Evolutionary conservation across 2,329 filamentous ascomycete species (phyloP), one percentile per base, ranked within the genome.

Genomic region (Alternaria sp.): DNA sequence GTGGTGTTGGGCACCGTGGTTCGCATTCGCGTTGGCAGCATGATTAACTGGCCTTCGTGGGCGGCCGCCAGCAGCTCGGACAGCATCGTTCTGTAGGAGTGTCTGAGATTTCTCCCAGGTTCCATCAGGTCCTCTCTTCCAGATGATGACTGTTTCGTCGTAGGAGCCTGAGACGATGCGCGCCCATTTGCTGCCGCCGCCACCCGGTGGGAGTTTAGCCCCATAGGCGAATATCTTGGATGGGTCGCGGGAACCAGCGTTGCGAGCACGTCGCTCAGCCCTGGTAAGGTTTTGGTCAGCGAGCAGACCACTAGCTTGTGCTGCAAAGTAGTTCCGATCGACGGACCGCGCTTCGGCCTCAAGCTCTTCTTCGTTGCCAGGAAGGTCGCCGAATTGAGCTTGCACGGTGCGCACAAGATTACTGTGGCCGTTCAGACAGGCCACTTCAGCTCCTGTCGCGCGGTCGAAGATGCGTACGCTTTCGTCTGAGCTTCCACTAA

Each of bases 81-180:
- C 76, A 2, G 89, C 90, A 60, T 92, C 89, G 73, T 92, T 90
- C 75, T 96, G 92, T 40, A 89, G 86, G 10, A 97, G 83, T 45
- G 87, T 87, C 66, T 94, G 92, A 34, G 89, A 88, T 55, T 90
- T 88, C 67, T 89, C 89, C 94, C 95, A 98, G 27, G 91, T 87
- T 3, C 94, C 94, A 67, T 95, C 89, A 3, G 89, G 87, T 66
- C 96, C 91, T 63, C 92, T 90, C 68, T 92, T 90, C 95, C 95
- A 99, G 58, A 99, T 92, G 67, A 97, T 94, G 69, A 99, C 93
- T 11, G 89, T 94, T 80, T 97, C 93, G 69, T 99, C 95, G 70
- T 99, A 99, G 0, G 93, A 97, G 3, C 95, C 95, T 7, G 94
- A 97, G 4, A 99, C 93, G 60, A 99, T 99, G n/a, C 94, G 90